phyloP scores from a whole-genome alignment of 1,284 basidiomycete species.

The Tausonia pullulans region DNA sequence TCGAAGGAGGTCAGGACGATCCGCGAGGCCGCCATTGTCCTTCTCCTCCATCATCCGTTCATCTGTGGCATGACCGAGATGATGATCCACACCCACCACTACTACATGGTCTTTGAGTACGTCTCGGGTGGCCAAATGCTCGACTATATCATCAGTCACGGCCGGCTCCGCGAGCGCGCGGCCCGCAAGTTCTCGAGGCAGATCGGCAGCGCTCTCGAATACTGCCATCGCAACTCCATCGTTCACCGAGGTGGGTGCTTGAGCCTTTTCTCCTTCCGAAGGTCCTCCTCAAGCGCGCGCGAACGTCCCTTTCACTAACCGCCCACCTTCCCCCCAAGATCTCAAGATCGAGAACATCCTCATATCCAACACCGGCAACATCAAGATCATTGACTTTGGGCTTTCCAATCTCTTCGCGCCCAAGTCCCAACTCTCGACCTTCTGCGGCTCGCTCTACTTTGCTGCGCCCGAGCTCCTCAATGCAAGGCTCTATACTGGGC shows the following conservation, averaged over 20 bases:
- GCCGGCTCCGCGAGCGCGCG: constrained; percentile 85
- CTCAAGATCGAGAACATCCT: constrained; percentile 98
- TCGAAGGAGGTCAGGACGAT: constrained; percentile 94
- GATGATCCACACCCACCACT: constrained; percentile 89
- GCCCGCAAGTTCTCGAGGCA: constrained; percentile 95
- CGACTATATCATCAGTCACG: constrained; percentile 98
- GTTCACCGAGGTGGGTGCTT: constrained; percentile 59
- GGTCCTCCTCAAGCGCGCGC: background rate
- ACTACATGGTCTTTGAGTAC: constrained; percentile 99
- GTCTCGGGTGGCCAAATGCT: constrained; percentile 99
- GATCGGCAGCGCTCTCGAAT: constrained; percentile 89
- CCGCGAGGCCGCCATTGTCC: constrained; percentile 84
- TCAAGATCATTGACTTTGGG: constrained; percentile 99
- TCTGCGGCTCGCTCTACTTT: constrained; percentile 96
- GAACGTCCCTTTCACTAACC: background rate
- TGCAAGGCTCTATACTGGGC: constrained; percentile 90
- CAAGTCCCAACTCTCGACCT: constrained; percentile 69
- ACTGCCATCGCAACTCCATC: constrained; percentile 94
- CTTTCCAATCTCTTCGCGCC: constrained; percentile 96
- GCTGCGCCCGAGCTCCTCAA: constrained; percentile 94
- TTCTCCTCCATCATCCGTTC: constrained; percentile 94
- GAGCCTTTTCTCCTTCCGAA: background rate
- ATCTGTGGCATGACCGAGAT: constrained; percentile 99
- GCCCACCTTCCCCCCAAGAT: constrained; percentile 39
- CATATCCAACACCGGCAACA: constrained; percentile 95